phyloP scores from a whole-genome alignment of 495 filamentous ascomycete genomes.

The Penicillium mononematosum region DNA sequence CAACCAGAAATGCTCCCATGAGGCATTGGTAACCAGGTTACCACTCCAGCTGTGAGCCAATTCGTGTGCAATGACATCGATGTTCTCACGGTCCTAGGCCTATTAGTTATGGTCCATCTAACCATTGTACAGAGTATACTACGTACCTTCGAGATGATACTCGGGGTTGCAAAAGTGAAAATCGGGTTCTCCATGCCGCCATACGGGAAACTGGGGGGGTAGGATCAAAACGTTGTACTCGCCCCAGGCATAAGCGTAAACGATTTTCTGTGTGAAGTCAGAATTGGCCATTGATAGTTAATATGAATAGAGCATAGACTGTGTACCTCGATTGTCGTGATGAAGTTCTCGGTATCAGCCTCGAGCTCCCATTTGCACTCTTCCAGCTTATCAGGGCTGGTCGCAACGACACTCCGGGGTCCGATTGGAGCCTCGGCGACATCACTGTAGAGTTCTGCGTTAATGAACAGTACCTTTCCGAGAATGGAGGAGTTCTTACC shows the following conservation, averaged over 20 bases:
- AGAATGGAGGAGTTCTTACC: slow-evolving; percentile 35
- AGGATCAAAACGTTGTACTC: slow-evolving; percentile 92
- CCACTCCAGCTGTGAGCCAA: slow-evolving; percentile 90
- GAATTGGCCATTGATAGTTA: not conserved
- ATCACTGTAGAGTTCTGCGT: slow-evolving; percentile 49
- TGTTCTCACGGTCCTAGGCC: slow-evolving; percentile 73
- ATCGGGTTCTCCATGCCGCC: slow-evolving; percentile 93
- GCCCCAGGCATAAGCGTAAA: slow-evolving; percentile 89
- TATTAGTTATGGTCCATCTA: slow-evolving; percentile 6
- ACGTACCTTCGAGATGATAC: slow-evolving; percentile 72
- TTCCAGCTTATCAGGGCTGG: slow-evolving; percentile 80
- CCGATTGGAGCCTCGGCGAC: slow-evolving; percentile 81
- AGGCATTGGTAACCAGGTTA: slow-evolving; percentile 85
- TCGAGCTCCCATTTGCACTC: slow-evolving; percentile 89
- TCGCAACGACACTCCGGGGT: slow-evolving; percentile 77
- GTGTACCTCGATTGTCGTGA: slow-evolving; percentile 73
- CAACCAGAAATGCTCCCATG: slow-evolving; percentile 97
- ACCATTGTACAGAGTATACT: not conserved
- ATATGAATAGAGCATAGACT: not conserved
- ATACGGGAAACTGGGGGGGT: slow-evolving; percentile 87
- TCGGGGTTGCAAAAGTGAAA: slow-evolving; percentile 90
- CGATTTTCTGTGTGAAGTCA: slow-evolving; percentile 53
- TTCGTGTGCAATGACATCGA: slow-evolving; percentile 97
- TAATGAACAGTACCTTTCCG: not conserved
- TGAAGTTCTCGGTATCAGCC: slow-evolving; percentile 83